Evolutionary conservation across 2,329 filamentous ascomycete species (phyloP), one percentile per base, ranked within the genome.

Genomic region (Sporothrix mexicana): DNA sequence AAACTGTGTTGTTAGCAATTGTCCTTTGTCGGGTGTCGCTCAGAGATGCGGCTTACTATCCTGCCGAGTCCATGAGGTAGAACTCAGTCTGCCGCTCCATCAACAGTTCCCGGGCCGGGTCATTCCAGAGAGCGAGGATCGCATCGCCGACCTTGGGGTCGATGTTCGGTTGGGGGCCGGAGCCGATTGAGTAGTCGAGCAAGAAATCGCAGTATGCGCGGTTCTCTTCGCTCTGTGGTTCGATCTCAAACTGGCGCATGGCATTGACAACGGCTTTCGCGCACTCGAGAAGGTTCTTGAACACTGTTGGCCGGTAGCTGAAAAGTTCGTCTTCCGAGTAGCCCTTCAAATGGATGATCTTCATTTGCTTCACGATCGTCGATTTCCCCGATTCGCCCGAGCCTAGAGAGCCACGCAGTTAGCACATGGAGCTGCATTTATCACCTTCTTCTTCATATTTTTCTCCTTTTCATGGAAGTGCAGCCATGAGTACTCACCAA

Each of bases 331-430:
- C 95, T 77, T 94, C 90, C 12, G 93, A 95, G 83, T 99, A 99
- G 74, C 96, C 96, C 84, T 98, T 97, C 79, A 98, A 92, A 80
- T 99, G 96, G 80, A 99, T 98, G 78, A 99, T 99, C 84, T 98
- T 99, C 96, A 99, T 99, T 87, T 99, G 96, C 84, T 99, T 99
- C 77, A 99, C 96, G 79, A 99, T 98, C 10, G 96, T 99, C 73
- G 96, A 98, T 84, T 99, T 99, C 77, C 96, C 96, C 83, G 95
- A 98, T 85, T 99, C 96, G 77, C 96, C 96, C 76, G 96, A 98
- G 77, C 96, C 96, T 98, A 81, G 77, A 20, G 43, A 20, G 49
- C 41, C 53, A 45, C 8, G 4, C 2, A 5, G 59, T 69, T 66
- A 81, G 73, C 55, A 53, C 9, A 8, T 20, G 17, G 10, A 43